phyloP scores from a whole-genome alignment of 768 basidiomycete genomes.

The Pulveroboletus ravenelii region DNA sequence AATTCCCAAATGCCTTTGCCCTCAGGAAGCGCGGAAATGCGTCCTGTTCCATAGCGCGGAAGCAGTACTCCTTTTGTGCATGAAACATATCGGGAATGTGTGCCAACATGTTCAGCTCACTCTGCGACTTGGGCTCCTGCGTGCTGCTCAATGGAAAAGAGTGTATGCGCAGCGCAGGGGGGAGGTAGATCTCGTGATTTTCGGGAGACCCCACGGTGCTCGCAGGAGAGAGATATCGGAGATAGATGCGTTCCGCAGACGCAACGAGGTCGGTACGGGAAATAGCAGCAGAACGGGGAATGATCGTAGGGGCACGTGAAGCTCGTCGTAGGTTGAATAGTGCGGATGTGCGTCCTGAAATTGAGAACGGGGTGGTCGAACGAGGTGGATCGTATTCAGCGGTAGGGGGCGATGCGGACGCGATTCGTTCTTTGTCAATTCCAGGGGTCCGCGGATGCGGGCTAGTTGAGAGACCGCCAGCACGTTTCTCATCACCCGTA shows the following conservation, averaged over 20 bases:
- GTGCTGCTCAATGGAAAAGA: constrained; percentile 79
- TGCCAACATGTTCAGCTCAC: constrained; percentile 73
- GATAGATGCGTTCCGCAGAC: constrained; percentile 94
- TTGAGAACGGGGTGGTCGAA: constrained; percentile 75
- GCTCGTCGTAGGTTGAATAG: constrained; percentile 73
- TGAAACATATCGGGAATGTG: constrained; percentile 97
- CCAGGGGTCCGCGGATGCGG: constrained; percentile 46
- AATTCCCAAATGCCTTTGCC: constrained; percentile 96
- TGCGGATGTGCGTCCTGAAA: constrained; percentile 70
- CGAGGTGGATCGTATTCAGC: constrained; percentile 51
- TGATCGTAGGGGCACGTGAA: constrained; percentile 89
- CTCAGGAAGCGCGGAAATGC: constrained; percentile 92
- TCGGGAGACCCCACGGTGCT: constrained; percentile 74
- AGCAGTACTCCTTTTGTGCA: constrained; percentile 94
- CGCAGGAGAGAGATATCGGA: constrained; percentile 84
- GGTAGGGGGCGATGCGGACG: constrained; percentile 43
- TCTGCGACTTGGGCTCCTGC: constrained; percentile 63
- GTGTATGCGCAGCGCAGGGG: constrained; percentile 86
- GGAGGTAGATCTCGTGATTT: constrained; percentile 97
- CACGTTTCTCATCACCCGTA: constrained; percentile 40
- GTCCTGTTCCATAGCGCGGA: constrained; percentile 93
- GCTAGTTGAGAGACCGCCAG: constrained; percentile 53
- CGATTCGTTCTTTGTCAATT: constrained; percentile 34
- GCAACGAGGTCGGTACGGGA: constrained; percentile 84
- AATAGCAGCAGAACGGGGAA: constrained; percentile 88